Evolutionary conservation across 192 early-diverging fungal genomes (phyloP), one percentile per base, ranked within the genome.

Genomic region (Backusella westeae): DNA sequence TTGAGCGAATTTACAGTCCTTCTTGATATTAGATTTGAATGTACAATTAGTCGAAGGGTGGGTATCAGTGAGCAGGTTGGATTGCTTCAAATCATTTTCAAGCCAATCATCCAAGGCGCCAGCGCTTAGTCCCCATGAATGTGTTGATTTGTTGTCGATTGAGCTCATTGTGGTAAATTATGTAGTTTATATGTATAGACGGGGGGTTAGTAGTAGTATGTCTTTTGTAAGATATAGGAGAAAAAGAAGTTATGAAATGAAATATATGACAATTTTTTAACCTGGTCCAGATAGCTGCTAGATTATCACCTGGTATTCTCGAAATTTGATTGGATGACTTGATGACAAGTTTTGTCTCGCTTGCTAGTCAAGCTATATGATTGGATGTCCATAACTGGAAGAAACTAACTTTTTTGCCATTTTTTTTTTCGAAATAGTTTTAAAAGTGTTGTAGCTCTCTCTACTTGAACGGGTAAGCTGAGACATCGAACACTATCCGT

Each of bases 281-380:
- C 65, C 15, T 14, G 39, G 21, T 52, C 46, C 6, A 23, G 32
- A 21, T 67, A 56, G 17, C 17, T 46, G 53, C 53, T 74, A 63
- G 72, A 74, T 63, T 49, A 76, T 76, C 75, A 76, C 52, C 68
- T 76, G 67, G 68, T 59, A 38, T 76, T 26, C 9, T 23, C 26
- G 6, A n/a, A 12, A n/a, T 69, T 8, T 69, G 67, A 76, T 76
- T 76, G 75, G 75, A 26, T 70, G 68, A 19, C 12, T 53, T 56
- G 68, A 76, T 76, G 75, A 76, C 75, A 76, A 70, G 68, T 76
- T 70, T 35, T 76, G 68, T 56, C 66, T 76, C 67, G 34, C 38
- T 44, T 34, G 7, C 26, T 32, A 53, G 26, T 14, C 49, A 39
- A 34, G n/a, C 23, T 69, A 35, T 38, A 38, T 76, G 75, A 76